These are phyloP conservation scores for Cicer arietinum DNA, from an alignment of 306 rosid species.

Conservation along the genomic window DNA sequence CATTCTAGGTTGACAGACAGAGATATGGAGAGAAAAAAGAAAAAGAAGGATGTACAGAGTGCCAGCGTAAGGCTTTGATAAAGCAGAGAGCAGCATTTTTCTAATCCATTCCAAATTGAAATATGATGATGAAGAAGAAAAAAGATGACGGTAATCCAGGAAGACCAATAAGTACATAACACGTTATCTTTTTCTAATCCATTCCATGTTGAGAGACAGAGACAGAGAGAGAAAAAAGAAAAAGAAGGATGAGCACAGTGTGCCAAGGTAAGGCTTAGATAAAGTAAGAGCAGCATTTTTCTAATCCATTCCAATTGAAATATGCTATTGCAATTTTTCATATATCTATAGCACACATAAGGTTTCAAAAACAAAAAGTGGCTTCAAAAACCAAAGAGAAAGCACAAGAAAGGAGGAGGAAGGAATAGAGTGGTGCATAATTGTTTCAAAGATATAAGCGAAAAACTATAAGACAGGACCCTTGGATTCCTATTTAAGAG, in stretches of 20 bases:
- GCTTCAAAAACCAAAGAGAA: too few species aligned
- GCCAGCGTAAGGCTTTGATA: not conserved
- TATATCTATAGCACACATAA: not conserved
- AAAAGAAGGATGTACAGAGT: not conserved
- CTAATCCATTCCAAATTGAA: too few species aligned
- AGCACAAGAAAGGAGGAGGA: not conserved
- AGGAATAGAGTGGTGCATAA: not conserved
- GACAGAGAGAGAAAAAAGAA: not conserved
- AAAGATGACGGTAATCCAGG: not conserved
- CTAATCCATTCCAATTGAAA: not conserved
- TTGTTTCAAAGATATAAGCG: slow-evolving; percentile 3
- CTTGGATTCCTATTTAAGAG: slow-evolving; percentile 16
- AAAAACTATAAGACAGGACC: not conserved
- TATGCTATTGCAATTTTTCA: not conserved
- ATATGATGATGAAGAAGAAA: not conserved
- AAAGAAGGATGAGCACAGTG: not conserved
- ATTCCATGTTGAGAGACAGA: slow-evolving; percentile 9
- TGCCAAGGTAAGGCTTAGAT: not conserved
- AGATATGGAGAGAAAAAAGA: not conserved
- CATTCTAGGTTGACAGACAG: slow-evolving; percentile 5
- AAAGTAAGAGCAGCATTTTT: not conserved
- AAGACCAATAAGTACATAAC: not conserved
- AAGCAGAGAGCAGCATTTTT: not conserved
- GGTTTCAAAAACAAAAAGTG: too few species aligned
- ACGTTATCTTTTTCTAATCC: not conserved